Conservation (phyloP, 805 yeast genomes). For the Barnettozyma siamensis region DNA sequence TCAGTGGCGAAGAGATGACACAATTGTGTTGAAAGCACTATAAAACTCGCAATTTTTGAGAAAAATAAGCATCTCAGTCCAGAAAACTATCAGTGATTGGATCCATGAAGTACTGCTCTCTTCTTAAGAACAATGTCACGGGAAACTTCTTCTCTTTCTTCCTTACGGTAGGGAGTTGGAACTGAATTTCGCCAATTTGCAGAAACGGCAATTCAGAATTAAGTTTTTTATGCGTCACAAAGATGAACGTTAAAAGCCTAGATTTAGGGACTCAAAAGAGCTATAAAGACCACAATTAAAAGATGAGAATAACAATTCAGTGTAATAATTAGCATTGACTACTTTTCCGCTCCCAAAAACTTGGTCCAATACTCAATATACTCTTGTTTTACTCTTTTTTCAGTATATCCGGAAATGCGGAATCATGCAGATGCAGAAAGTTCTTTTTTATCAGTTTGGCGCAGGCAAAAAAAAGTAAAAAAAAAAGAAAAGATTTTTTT, state of each 20-base stretch:
- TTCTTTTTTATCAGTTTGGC: constrained; percentile 4
- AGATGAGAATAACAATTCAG: background rate
- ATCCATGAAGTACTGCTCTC: too few species aligned
- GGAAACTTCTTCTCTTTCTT: too few species aligned
- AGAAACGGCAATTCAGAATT: background rate
- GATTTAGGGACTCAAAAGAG: too few species aligned
- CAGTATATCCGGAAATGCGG: background rate
- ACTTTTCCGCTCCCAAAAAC: background rate
- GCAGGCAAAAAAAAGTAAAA: background rate
- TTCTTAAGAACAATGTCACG: too few species aligned
- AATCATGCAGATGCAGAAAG: background rate
- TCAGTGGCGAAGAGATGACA: too few species aligned
- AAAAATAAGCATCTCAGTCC: too few species aligned
- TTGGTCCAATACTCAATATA: too few species aligned
- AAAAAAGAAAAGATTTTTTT: background rate
- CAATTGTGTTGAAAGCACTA: too few species aligned
- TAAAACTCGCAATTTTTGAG: too few species aligned
- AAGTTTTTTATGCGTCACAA: background rate
- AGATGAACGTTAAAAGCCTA: background rate
- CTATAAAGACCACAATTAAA: background rate
- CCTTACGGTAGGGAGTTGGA: too few species aligned
- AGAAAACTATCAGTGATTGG: too few species aligned
- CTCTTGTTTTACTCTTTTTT: background rate
- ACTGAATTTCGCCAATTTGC: background rate
- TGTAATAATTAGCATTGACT: background rate